These are phyloP conservation scores for Hypoxylon rubiginosum DNA, from an alignment of 2,329 filamentous ascomycete genomes.

Conservation along the genomic window DNA sequence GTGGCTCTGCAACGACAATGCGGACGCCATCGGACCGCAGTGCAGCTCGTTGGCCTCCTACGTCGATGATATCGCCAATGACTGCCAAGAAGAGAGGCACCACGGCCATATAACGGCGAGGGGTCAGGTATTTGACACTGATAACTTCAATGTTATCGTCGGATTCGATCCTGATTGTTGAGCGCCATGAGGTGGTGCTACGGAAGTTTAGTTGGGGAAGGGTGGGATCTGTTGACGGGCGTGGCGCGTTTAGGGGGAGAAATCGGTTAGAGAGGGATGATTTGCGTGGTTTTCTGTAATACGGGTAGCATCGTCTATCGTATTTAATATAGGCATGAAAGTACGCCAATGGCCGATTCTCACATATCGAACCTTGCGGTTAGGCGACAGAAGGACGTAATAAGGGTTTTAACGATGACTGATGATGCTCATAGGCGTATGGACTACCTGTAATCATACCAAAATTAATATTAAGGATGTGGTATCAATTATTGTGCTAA, in stretches of 20 bases:
- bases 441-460: background rate
- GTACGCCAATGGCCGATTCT: background rate
- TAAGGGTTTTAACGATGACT: background rate
- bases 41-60: slow-evolving; percentile 30
- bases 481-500: background rate
- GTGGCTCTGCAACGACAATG: slow-evolving; percentile 42
- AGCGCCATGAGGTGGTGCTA: background rate
- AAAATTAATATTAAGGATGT: background rate
- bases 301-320: background rate
- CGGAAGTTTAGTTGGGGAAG: background rate
- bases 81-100: slow-evolving; percentile 1
- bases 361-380: background rate
- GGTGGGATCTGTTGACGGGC: background rate
- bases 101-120: background rate
- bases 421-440: background rate
- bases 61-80: slow-evolving; percentile 25
- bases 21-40: background rate
- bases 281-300: background rate
- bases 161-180: background rate
- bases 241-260: background rate
- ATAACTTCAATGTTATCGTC: background rate
- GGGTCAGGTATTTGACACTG: slow-evolving; percentile 29
- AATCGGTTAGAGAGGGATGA: background rate
- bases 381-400: background rate
- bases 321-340: background rate